These are phyloP conservation scores for Arthrobotrys sinensis DNA, from an alignment of 2,329 filamentous ascomycete species.

Conservation along the genomic window DNA sequence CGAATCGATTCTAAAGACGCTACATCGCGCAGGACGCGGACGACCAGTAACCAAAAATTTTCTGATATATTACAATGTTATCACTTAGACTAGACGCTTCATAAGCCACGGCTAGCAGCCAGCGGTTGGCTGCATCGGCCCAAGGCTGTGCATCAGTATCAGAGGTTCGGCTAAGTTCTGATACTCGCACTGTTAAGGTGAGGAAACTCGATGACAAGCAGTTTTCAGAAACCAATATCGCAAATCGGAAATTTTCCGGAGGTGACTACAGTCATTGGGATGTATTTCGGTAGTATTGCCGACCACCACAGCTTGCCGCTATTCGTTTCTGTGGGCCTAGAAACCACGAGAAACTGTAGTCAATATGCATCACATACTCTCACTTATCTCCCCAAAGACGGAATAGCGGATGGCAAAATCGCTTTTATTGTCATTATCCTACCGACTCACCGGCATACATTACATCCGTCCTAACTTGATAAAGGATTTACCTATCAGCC, in stretches of 20 bases:
- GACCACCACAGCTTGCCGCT: no score
- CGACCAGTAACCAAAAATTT: no score
- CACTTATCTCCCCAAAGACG: constrained; percentile 15
- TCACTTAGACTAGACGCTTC: background rate
- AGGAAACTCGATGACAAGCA: background rate
- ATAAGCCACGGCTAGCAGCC: background rate
- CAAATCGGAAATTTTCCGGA: background rate
- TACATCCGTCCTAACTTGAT: constrained; percentile 24
- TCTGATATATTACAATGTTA: background rate
- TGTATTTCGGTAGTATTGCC: no score
- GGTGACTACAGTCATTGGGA: no score
- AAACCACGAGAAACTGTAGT: background rate
- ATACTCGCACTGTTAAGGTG: background rate
- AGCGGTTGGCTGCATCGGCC: constrained; percentile 2
- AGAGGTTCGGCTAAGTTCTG: constrained; percentile 31
- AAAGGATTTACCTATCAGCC: constrained; percentile 32
- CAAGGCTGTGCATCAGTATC: constrained; percentile 21
- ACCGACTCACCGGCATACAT: background rate
- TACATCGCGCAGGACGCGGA: no score
- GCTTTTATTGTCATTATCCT: background rate
- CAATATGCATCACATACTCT: background rate
- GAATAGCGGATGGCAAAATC: constrained; percentile 38
- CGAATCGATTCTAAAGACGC: no score
- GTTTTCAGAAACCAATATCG: background rate
- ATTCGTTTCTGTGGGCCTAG: background rate